Percentiles rank a stretch among this genome's conserved stretches.
Conservation (phyloP, 805 yeast species). For the Pichia thaimueangensis region DNA sequence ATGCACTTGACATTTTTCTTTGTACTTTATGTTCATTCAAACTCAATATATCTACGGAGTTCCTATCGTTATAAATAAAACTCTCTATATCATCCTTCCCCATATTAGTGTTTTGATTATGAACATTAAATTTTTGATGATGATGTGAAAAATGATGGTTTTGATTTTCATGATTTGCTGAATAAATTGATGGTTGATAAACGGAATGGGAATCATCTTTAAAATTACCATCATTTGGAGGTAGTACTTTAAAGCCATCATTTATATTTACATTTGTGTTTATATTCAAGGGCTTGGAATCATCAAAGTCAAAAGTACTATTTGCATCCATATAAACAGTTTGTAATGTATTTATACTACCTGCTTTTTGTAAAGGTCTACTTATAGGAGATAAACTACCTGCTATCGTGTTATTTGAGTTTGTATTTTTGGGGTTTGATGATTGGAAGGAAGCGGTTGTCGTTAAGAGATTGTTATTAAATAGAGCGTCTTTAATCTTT, state of each 20-base stretch:
- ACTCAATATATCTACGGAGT: constrained; percentile 12
- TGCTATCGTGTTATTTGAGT: not conserved
- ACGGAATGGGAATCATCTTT: constrained; percentile 20
- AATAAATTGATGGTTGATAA: constrained; percentile 23
- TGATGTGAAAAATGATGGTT: not conserved
- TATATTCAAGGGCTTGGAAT: not conserved
- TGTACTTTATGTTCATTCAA: constrained; percentile 8
- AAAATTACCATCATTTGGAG: not conserved
- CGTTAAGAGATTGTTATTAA: not conserved
- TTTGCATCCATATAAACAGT: constrained; percentile 10
- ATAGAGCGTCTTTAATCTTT: constrained; percentile 11
- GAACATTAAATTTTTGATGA: not conserved
- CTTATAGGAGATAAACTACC: not conserved
- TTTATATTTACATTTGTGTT: not conserved
- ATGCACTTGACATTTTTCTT: constrained; percentile 6
- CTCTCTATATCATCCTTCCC: constrained; percentile 21
- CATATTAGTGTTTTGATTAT: constrained; percentile 6
- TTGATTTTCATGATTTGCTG: constrained; percentile 12
- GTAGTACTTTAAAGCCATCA: not conserved
- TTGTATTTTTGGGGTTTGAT: not conserved
- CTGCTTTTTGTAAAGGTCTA: not conserved
- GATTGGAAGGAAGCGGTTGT: not conserved
- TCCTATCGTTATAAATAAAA: constrained; percentile 23
- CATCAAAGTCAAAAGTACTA: constrained; percentile 6
- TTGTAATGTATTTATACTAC: constrained; percentile 7